phyloP scores from a whole-genome alignment of 352 stramenopile genomes.

The Globisporangium alternatum region DNA sequence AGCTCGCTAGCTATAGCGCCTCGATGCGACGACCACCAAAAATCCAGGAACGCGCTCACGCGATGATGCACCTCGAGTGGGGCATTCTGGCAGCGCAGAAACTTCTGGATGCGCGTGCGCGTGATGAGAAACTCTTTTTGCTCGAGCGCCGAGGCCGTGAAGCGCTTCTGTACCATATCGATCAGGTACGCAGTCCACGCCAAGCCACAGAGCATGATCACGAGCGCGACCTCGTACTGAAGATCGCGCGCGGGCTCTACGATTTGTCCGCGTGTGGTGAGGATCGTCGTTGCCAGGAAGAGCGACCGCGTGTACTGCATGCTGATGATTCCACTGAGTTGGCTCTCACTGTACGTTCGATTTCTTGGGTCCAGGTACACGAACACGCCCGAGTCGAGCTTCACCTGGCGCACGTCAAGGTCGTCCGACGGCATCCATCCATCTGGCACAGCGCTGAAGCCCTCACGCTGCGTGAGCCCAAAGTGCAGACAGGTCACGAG shows the following conservation, averaged over 20 bases:
- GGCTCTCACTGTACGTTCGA: constrained; percentile 10
- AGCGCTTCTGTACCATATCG: constrained; percentile 40
- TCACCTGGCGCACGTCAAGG: constrained; percentile 16
- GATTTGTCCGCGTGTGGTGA: constrained; percentile 22
- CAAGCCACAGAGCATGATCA: constrained; percentile 40
- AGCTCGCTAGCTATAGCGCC: constrained; percentile 34
- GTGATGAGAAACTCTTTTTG: constrained; percentile 38
- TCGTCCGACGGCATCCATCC: constrained; percentile 28
- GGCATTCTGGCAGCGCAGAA: constrained; percentile 35
- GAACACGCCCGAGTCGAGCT: constrained; percentile 8
- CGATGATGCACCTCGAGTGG: constrained; percentile 30
- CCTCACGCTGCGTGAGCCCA: constrained; percentile 31
- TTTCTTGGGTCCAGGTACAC: constrained; percentile 18
- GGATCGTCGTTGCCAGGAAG: constrained; percentile 24
- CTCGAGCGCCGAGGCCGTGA: constrained; percentile 35
- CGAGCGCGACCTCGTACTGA: constrained; percentile 29
- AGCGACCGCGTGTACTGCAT: constrained; percentile 29
- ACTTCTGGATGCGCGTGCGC: constrained; percentile 31
- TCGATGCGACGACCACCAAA: constrained; percentile 41
- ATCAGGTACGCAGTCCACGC: constrained; percentile 36
- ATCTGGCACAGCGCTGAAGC: constrained; percentile 22
- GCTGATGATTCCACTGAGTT: constrained; percentile 15
- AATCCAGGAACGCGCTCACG: constrained; percentile 41
- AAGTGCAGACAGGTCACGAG: constrained; percentile 31
- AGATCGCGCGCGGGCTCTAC: constrained; percentile 28